Percentiles rank a stretch among this genome's conserved stretches.
Conservation (phyloP, 1,284 basidiomycete genomes). For the Heterobasidion annosum region DNA sequence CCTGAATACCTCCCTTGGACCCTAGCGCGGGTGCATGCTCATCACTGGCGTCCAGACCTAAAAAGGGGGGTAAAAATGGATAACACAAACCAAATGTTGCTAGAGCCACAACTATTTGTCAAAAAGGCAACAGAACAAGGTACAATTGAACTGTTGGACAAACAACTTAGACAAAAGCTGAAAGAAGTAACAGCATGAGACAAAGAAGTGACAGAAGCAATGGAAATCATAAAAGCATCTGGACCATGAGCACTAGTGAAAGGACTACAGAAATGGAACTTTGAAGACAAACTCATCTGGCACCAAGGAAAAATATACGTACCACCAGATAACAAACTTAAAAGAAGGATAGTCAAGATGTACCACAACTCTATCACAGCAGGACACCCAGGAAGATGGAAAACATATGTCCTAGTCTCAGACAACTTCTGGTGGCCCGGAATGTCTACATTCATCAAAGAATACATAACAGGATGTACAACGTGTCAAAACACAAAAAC, state of each 20-base stretch:
- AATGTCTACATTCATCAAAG: constrained; percentile 14
- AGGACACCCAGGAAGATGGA: constrained; percentile 26
- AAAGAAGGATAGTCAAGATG: constrained; percentile 13
- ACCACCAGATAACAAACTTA: constrained; percentile 15
- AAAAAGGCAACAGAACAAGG: background rate
- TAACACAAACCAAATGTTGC: constrained; percentile 7
- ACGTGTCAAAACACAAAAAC: constrained; percentile 15
- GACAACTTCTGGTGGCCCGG: constrained; percentile 24
- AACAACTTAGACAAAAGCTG: background rate
- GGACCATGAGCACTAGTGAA: constrained; percentile 3
- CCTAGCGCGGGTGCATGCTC: too few species aligned
- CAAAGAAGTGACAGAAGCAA: constrained; percentile 2
- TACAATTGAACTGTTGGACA: background rate
- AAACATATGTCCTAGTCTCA: constrained; percentile 19
- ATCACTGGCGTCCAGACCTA: constrained; percentile 7
- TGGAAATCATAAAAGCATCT: background rate
- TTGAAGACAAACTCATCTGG: constrained; percentile 12
- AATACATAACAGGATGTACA: constrained; percentile 19
- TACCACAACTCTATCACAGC: constrained; percentile 18
- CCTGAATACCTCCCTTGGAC: too few species aligned
- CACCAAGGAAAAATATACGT: constrained; percentile 18
- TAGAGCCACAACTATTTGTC: constrained; percentile 8
- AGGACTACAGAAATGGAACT: constrained; percentile 14
- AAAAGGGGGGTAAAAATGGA: constrained; percentile 2
- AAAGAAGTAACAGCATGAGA: background rate